Evolutionary conservation across 495 filamentous ascomycete species (phyloP), one percentile per base, ranked within the genome.

Genomic region (Aspergillus leporis): DNA sequence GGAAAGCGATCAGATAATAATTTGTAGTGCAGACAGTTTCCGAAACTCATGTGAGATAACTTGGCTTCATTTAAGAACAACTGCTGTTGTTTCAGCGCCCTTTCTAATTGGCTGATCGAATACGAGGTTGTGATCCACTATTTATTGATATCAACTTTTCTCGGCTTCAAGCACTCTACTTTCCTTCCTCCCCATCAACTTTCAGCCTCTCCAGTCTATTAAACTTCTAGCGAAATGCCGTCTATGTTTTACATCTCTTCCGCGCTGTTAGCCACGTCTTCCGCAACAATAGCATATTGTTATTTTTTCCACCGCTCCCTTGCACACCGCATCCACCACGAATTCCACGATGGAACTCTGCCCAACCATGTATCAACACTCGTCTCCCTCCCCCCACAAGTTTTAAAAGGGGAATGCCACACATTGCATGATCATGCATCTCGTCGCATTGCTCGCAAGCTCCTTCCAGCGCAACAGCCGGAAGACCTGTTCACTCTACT

Each of bases 401-500:
- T 69, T 25, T 69, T 64, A 23, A 66, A 61, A 6, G 52, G 63
- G 2, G 40, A 62, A 19, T 70, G 64, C 56, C 62, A 65, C 45
- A 51, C 59, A 4, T 28, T 72, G 34, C 60, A 70, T 51, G 73
- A 74, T 53, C 56, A 49, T 10, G 56, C 61, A n/a, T 67, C 67
- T 6, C 61, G 60, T 23, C 60, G 64, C 0, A 60, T 73, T 0
- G 52, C 61, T 4, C 67, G 66, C n/a, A 41, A 41, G 4, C 53
- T 53, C 1, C 66, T 76, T 9, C 70, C 70, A 3, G 34, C 32
- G 19, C 34, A 47, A 12, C 49, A 60, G 0, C 56, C 59, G 1
- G 51, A 58, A 0, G 25, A 61, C 4, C 60, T 76, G 6, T 63
- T 78, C 36, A 69, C 60, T 14, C 56, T 60, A 8, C 64, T 75